phyloP scores from a whole-genome alignment of 2,329 filamentous ascomycete genomes.

The Clonostachys chloroleuca region DNA sequence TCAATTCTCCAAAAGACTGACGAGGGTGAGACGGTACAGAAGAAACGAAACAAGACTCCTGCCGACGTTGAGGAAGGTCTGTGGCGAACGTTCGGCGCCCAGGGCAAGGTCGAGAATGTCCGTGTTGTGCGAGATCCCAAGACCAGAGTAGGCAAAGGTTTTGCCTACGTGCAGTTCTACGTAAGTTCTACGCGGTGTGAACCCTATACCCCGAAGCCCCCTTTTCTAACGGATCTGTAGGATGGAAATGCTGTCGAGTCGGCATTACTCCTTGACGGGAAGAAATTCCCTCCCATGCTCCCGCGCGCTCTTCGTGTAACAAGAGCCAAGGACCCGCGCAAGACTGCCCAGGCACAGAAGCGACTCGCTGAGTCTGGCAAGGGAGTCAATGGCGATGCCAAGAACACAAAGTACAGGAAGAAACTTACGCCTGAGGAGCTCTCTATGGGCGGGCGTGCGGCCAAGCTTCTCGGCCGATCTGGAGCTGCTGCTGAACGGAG shows the following conservation, averaged over 20 bases:
- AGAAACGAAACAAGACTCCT: constrained; percentile 70
- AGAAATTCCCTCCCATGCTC: constrained; percentile 93
- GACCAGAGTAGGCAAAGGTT: constrained; percentile 91
- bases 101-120: constrained; percentile 85
- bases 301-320: constrained; percentile 82
- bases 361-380: constrained; percentile 10
- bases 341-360: constrained; percentile 45
- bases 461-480: constrained; percentile 62
- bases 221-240: constrained; percentile 21
- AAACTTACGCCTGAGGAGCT: constrained; percentile 68
- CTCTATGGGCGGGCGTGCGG: constrained; percentile 68
- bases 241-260: constrained; percentile 85
- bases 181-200: constrained; percentile 30
- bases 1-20: constrained; percentile 61
- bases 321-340: constrained; percentile 72
- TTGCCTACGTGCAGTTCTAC: constrained; percentile 96
- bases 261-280: constrained; percentile 82
- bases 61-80: constrained; percentile 90
- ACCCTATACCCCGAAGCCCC: not conserved
- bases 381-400: constrained; percentile 22
- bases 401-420: constrained; percentile 54
- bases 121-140: constrained; percentile 85
- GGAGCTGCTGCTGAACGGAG: not conserved
- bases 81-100: constrained; percentile 73
- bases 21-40: constrained; percentile 62